A percentile compares a stretch with the other conserved stretches of the same genome.
Evolutionary conservation across 345 rosid species (phyloP).

Genomic region (Gossypium stocksii): DNA sequence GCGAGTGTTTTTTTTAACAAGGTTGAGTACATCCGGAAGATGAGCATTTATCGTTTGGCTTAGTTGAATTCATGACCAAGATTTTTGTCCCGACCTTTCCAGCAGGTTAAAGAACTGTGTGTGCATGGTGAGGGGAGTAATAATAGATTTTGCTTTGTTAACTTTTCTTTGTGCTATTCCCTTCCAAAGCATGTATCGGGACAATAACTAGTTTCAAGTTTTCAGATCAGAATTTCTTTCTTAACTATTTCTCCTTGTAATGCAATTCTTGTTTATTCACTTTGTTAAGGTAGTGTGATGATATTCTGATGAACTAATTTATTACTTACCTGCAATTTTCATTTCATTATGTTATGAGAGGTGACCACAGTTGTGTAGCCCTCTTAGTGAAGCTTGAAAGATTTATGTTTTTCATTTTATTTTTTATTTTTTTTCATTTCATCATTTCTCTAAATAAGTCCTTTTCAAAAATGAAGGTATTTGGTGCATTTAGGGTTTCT

Average conservation of each 20-base stretch:
- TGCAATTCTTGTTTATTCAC: neutral
- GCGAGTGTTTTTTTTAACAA: neutral
- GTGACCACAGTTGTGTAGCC: neutral
- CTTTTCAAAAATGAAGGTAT: constrained; percentile 57
- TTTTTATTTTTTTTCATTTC: neutral
- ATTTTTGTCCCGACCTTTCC: neutral
- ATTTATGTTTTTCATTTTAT: neutral
- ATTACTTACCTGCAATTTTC: neutral
- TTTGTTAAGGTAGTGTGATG: neutral
- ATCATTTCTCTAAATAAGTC: constrained; percentile 3
- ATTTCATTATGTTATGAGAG: neutral
- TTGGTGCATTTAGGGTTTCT: constrained; percentile 87
- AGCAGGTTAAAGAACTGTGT: neutral
- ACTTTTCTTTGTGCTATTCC: neutral
- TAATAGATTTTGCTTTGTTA: neutral
- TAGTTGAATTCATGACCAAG: neutral
- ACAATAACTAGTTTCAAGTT: too few relatives aligned
- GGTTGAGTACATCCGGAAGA: neutral
- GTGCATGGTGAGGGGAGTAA: neutral
- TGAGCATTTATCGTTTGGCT: neutral
- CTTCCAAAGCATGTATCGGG: neutral
- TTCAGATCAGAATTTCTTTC: neutral
- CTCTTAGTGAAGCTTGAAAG: neutral
- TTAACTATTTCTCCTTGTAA: neutral
- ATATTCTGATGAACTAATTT: neutral